phyloP scores from a whole-genome alignment of 345 rosid genomes.

The Corchorus capsularis region DNA sequence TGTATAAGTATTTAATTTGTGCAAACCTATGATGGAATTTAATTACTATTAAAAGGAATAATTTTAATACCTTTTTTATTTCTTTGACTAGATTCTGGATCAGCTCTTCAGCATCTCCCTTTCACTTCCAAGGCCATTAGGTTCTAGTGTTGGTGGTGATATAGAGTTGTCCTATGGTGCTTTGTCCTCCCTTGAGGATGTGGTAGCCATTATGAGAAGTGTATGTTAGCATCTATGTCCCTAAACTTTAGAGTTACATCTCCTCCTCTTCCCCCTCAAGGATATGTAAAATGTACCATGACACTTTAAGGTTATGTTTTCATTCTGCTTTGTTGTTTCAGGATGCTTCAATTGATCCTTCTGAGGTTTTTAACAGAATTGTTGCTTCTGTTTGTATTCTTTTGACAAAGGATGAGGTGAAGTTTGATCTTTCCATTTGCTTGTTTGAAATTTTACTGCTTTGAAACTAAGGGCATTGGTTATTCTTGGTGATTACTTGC shows the following conservation, averaged over 20 bases:
- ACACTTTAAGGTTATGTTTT: neutral
- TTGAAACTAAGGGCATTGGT: neutral
- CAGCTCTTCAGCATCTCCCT: slow-evolving; percentile 91
- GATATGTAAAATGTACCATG: neutral
- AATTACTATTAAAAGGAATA: neutral
- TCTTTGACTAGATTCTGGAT: slow-evolving; percentile 69
- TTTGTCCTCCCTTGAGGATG: slow-evolving; percentile 94
- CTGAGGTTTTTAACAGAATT: slow-evolving; percentile 94
- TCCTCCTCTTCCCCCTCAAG: neutral
- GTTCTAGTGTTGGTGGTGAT: slow-evolving; percentile 50
- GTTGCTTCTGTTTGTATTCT: slow-evolving; percentile 76
- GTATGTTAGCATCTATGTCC: slow-evolving; percentile 39
- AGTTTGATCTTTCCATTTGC: slow-evolving; percentile 23
- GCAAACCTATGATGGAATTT: slow-evolving; percentile 11
- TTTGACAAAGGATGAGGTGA: slow-evolving; percentile 80
- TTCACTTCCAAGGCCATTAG: slow-evolving; percentile 79
- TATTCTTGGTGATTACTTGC: slow-evolving; percentile 43
- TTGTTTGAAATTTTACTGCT: slow-evolving; percentile 1
- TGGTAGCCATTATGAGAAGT: slow-evolving; percentile 87
- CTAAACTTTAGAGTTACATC: slow-evolving; percentile 1
- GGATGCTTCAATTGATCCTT: slow-evolving; percentile 99
- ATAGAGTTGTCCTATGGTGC: slow-evolving; percentile 76
- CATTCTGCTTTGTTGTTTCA: slow-evolving; percentile 33
- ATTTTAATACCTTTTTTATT: slow-evolving; percentile 18
- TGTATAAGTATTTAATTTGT: slow-evolving; percentile 14